These are phyloP conservation scores for Claviceps sp. DNA, from an alignment of 2,329 filamentous ascomycete species.

Conservation along the genomic window DNA sequence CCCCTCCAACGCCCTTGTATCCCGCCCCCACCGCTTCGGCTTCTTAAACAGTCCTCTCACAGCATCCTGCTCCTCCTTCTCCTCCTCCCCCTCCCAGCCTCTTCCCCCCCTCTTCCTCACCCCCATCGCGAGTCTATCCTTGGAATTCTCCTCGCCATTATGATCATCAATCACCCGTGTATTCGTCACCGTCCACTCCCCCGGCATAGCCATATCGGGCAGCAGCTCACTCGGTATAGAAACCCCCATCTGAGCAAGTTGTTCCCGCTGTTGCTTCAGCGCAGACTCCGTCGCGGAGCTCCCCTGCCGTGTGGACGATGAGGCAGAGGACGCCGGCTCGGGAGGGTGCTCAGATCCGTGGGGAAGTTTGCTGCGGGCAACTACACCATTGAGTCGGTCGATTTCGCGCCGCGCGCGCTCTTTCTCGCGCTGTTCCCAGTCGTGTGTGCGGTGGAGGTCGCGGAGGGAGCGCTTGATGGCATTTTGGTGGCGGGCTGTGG, in stretches of 20 bases:
- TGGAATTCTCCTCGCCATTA: conserved; percentile 5
- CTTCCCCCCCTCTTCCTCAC: conserved; percentile 50
- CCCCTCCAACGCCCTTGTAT: conserved; percentile 32
- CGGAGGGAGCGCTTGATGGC: conserved; percentile 81
- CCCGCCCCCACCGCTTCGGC: conserved; percentile 39
- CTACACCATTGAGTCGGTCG: conserved; percentile 69
- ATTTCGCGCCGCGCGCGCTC: conserved; percentile 75
- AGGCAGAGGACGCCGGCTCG: background rate
- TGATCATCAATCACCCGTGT: conserved; percentile 44
- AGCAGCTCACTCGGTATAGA: conserved; percentile 67
- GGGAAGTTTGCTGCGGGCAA: conserved; percentile 23
- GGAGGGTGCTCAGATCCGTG: too few species aligned
- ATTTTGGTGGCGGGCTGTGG: conserved; percentile 71
- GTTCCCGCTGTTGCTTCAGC: conserved; percentile 70
- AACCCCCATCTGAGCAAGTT: conserved; percentile 79
- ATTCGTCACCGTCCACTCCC: conserved; percentile 70
- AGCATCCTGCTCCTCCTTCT: conserved; percentile 46
- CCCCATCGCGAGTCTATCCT: conserved; percentile 34
- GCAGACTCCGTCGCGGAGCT: conserved; percentile 35
- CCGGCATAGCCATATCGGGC: conserved; percentile 71
- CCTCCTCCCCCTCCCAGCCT: conserved; percentile 44
- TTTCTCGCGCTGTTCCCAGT: conserved; percentile 67
- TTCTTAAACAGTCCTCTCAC: conserved; percentile 48
- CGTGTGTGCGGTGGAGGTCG: conserved; percentile 74
- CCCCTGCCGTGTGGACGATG: background rate